phyloP scores from a whole-genome alignment of 768 basidiomycete genomes.

The Phanerodontia chrysosporium region DNA sequence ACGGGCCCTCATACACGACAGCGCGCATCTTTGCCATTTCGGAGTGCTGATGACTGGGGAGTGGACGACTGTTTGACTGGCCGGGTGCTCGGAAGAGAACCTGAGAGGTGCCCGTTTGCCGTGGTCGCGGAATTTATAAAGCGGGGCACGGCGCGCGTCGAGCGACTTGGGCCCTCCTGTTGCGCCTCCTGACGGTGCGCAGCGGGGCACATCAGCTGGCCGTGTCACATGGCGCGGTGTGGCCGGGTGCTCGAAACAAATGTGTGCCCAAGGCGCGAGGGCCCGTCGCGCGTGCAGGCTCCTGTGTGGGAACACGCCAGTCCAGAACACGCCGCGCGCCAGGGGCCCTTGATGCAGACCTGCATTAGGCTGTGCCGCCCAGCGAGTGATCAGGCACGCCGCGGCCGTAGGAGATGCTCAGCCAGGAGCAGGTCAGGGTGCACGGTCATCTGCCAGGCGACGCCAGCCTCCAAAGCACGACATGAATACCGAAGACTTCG shows the following conservation, averaged over 20 bases:
- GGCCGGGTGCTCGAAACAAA: background rate
- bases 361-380: background rate
- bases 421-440: background rate
- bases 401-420: background rate
- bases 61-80: constrained; percentile 12
- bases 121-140: background rate
- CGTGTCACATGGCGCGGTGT: constrained; percentile 5
- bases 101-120: background rate
- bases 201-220: constrained; percentile 7
- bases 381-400: background rate
- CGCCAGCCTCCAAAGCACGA: too few species aligned
- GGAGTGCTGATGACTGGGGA: background rate
- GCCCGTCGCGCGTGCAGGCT: background rate
- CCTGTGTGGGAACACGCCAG: constrained; percentile 5
- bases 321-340: too few species aligned
- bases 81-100: constrained; percentile 15
- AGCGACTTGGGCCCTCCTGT: constrained; percentile 2
- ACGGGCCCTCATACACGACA: constrained; percentile 51
- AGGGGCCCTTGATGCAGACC: background rate
- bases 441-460: background rate
- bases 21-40: constrained; percentile 37
- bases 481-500: too few species aligned
- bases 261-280: constrained; percentile 6
- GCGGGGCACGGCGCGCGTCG: constrained; percentile 28
- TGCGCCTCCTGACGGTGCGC: constrained; percentile 13